These are phyloP conservation scores for Metschnikowia kofuensis DNA, from an alignment of 805 yeast species.

Conservation along the genomic window DNA sequence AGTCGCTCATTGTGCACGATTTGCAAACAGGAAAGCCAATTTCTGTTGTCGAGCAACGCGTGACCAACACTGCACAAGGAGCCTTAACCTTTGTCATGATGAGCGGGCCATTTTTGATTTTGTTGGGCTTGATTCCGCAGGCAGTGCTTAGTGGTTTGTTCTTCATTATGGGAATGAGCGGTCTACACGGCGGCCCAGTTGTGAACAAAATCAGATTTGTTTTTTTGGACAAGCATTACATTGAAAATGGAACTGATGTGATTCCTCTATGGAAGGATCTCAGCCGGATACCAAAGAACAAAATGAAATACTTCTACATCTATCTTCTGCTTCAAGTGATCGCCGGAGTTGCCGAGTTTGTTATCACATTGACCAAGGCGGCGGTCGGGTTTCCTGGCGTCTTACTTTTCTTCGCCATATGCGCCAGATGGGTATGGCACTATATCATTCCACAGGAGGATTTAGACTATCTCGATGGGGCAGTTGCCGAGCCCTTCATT, in stretches of 20 bases:
- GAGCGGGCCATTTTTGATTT: conserved; percentile 81
- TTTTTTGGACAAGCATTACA: conserved; percentile 51
- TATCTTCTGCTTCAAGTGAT: conserved; percentile 58
- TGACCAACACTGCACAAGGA: conserved; percentile 85
- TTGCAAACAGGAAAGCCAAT: conserved; percentile 34
- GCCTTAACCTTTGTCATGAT: conserved; percentile 78
- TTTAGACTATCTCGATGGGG: conserved; percentile 61
- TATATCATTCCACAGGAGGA: conserved; percentile 59
- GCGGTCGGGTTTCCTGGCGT: conserved; percentile 96
- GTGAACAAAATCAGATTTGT: conserved; percentile 60
- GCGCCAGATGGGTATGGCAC: conserved; percentile 61
- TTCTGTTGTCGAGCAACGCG: conserved; percentile 82
- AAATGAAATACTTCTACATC: conserved; percentile 46
- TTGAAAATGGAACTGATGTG: conserved; percentile 34
- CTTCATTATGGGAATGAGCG: conserved; percentile 88
- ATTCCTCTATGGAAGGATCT: conserved; percentile 33
- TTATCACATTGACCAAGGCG: conserved; percentile 79
- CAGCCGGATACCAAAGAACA: conserved; percentile 24
- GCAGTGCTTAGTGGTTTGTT: conserved; percentile 90
- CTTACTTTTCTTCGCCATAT: conserved; percentile 62
- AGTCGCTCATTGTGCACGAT: conserved; percentile 61
- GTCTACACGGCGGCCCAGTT: conserved; percentile 65
- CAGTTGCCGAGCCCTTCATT: conserved; percentile 56
- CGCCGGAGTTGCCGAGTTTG: conserved; percentile 79
- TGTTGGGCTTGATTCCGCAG: conserved; percentile 84